Conservation (phyloP, 2,329 filamentous ascomycete species). For the Pseudogymnoascus sp. region DNA sequence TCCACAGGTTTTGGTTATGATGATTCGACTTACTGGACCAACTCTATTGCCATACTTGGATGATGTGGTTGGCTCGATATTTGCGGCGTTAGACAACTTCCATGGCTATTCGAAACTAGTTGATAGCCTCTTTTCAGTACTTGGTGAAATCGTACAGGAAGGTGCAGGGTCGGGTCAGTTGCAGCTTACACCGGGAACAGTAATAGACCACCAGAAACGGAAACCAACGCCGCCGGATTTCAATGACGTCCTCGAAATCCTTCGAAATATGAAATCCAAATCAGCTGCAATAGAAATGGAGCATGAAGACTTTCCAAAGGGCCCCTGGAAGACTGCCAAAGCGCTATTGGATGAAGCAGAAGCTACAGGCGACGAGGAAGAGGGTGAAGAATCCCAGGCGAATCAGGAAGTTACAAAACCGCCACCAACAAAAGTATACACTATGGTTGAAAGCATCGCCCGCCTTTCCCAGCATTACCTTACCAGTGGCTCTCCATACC, state of each 20-base stretch:
- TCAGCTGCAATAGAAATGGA: slow-evolving; percentile 17
- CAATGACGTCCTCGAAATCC: slow-evolving; percentile 43
- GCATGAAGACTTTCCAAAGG: slow-evolving; percentile 25
- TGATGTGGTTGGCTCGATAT: slow-evolving; percentile 83
- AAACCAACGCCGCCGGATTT: slow-evolving; percentile 30
- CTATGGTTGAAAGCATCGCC: slow-evolving; percentile 72
- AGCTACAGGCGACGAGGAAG: slow-evolving; percentile 28
- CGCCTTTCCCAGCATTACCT: slow-evolving; percentile 83
- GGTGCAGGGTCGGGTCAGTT: slow-evolving; percentile 53
- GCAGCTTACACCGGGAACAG: slow-evolving; percentile 26
- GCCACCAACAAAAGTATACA: slow-evolving; percentile 69
- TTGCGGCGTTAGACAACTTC: slow-evolving; percentile 86
- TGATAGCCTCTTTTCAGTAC: slow-evolving; percentile 72
- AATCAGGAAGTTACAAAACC: slow-evolving; percentile 43
- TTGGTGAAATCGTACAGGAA: slow-evolving; percentile 76
- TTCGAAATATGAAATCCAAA: slow-evolving; percentile 51
- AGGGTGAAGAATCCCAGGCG: slow-evolving; percentile 30
- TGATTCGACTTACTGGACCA: slow-evolving; percentile 79
- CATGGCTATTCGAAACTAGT: slow-evolving; percentile 86
- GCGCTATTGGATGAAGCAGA: slow-evolving; percentile 30
- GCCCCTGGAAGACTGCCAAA: slow-evolving; percentile 30
- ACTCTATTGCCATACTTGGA: slow-evolving; percentile 79
- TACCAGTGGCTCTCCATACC: slow-evolving; percentile 68
- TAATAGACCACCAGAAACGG: slow-evolving; percentile 33
- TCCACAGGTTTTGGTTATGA: slow-evolving; percentile 86